Evolutionary conservation across 1,139 yeast species (phyloP), one percentile per base, ranked within the genome.

Genomic region (Chernovozyma aurita): DNA sequence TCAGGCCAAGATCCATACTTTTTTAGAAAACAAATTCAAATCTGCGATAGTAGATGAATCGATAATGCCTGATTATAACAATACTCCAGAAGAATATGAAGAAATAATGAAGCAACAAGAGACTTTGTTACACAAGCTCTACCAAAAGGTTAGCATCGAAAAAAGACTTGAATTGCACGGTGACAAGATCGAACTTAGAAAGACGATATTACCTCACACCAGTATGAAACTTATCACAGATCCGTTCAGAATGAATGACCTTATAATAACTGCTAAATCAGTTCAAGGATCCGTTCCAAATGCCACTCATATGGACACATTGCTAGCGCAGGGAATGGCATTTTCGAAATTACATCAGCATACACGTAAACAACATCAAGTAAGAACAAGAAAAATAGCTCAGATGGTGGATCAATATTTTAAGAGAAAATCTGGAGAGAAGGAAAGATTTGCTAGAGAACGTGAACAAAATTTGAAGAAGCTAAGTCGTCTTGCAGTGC

Each of bases 381-480:
- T 81, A n/a, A 69, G 80, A 43, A 80, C 87, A 2, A 76, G 81
- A 49, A 85, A 79, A 47, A 72, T 88, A 13, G 82, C 97, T 0
- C 78, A 73, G 33, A 85, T 88, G 85, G 67, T 94, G 24, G 97
- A 90, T 42, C 79, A 73, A 35, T 94, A 92, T 62, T 92, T 88
- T 63, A 85, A 84, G 49, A 80, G 88, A 57, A 73, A 85, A 39
- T 80, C 82, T 2, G 95, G 95, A 36, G 95, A 95, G 32, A 88
- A 85, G 45, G 97, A 92, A 46, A 76, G 95, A 43, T 75, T 80
- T 42, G 73, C 74, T 15, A 77, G 78, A 43, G 92, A 84, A 43
- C 74, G 78, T 47, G 90, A 85, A 48, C 84, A 72, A 45, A 77
- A 77, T 41, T 67, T 85, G 42, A 69, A 73, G 39, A 78, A 74